Base-by-base conservation (phyloP, 2,329 filamentous ascomycete species). In the Epichloe sp. region DNA sequence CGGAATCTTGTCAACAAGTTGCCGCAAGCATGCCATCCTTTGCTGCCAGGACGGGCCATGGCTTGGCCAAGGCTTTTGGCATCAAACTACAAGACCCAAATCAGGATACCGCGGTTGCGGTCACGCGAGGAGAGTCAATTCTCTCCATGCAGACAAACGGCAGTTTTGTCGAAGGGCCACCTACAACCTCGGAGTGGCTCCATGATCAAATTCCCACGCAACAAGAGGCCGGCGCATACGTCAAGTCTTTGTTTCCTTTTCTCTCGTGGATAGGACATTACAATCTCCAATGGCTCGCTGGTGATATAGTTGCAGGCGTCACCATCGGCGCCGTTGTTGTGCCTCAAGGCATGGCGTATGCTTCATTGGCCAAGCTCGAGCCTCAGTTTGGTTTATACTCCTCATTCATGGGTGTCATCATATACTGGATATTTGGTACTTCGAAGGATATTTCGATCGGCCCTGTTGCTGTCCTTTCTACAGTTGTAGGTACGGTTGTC, bases 401-500 rank as follows among this genome's bases (percentile, higher is more conserved):
- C 0, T 96, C 91, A 0, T 97, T 98, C 64, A 93, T 96, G 78
- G 93, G 91, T 48, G 90, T 95, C 15, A 67, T 95, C 55, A 76
- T 95, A 54, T 98, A 98, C 69, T 97, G 91, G 91, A 86, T 96
- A 63, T 97, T 97, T 62, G 93, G 90, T 36, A 98, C 93, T 0
- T 96, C 91, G 14, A 98, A 97, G 65, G 91, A 98, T 67, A 97
- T 98, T 62, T 96, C 91, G 10, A 97, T 97, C 52, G 91, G 91
- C 15, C 91, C 91, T 35, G 93, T 97, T 47, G 93, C 93, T 38
- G 93, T 97, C 58, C 86, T 97, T 78, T 97, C 90, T 1, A 94
- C 87, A 3, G 77, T 98, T 15, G 85, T 88, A 2, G 93, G 93
- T 44, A 85, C 85, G 49, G 82, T 97, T 48, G 82, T 97, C 44